These are phyloP conservation scores for Colletotrichum theobromicola DNA, from an alignment of 2,329 filamentous ascomycete genomes.

Conservation along the genomic window DNA sequence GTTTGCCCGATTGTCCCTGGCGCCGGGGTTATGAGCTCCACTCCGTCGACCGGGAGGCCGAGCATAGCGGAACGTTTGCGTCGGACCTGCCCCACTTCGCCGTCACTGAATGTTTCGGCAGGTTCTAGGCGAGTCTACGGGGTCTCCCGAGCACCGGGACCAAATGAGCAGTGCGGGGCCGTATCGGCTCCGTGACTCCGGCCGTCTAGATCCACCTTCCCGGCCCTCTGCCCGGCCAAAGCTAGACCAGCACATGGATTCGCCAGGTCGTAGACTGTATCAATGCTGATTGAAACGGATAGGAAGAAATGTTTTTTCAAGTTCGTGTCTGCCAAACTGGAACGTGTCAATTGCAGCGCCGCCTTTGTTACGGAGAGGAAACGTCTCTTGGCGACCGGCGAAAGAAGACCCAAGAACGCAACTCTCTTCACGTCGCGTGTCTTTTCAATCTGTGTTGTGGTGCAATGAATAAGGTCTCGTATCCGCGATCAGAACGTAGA, in stretches of 20 bases:
- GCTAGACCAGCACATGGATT: not conserved
- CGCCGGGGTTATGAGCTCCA: not conserved
- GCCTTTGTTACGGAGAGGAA: not conserved
- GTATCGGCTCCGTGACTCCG: not conserved
- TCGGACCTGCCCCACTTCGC: not conserved
- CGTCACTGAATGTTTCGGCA: not conserved
- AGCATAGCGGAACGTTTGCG: not conserved
- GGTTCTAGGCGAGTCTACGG: rapidly evolving
- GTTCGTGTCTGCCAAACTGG: not conserved
- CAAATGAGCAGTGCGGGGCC: not conserved
- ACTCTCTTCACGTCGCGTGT: not conserved
- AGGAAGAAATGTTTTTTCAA: not conserved
- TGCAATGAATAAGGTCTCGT: not conserved
- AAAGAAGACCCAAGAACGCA: not conserved
- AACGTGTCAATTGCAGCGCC: not conserved
- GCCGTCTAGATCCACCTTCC: not conserved
- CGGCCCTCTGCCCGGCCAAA: not conserved
- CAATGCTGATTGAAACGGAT: not conserved
- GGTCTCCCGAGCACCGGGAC: not conserved
- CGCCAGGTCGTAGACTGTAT: not conserved
- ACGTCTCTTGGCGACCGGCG: not conserved
- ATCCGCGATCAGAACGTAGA: not conserved
- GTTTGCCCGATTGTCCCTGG: not conserved
- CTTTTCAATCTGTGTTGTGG: not conserved
- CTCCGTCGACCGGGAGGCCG: not conserved